Percentiles rank a stretch among this genome's conserved stretches.
These are phyloP conservation scores for Phytophthora fragariae DNA, from an alignment of 352 stramenopile genomes.

Conservation along the genomic window DNA sequence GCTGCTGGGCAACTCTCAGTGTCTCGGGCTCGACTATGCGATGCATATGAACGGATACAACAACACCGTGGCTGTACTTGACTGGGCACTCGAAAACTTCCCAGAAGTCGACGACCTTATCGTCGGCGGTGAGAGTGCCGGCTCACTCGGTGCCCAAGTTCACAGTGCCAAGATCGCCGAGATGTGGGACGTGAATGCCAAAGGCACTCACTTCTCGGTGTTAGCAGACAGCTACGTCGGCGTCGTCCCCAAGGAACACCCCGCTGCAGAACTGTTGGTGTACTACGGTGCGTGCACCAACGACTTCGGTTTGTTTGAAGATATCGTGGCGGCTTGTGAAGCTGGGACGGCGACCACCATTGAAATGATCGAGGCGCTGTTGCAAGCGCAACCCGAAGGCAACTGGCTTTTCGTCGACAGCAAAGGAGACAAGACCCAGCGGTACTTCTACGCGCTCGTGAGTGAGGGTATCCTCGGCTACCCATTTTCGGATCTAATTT, in stretches of 20 bases:
- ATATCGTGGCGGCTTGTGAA: constrained; percentile 54
- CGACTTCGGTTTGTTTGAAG: constrained; percentile 40
- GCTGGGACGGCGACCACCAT: constrained; percentile 39
- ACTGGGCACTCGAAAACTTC: constrained; percentile 71
- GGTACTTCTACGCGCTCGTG: constrained; percentile 68
- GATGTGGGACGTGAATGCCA: constrained; percentile 59
- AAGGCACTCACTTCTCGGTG: constrained; percentile 51
- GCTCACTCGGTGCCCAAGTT: constrained; percentile 58
- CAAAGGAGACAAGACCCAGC: constrained; percentile 64
- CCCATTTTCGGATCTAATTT: constrained; percentile 69
- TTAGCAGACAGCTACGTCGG: constrained; percentile 67
- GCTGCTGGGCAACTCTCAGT: constrained; percentile 46
- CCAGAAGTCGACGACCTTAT: constrained; percentile 60
- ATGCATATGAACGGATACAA: constrained; percentile 73
- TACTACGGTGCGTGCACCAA: constrained; percentile 46
- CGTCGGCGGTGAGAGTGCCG: constrained; percentile 58
- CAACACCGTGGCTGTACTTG: constrained; percentile 65
- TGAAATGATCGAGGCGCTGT: constrained; percentile 51
- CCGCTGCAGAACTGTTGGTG: constrained; percentile 48
- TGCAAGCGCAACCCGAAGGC: constrained; percentile 42
- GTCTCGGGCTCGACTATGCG: constrained; percentile 43
- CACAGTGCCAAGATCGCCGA: constrained; percentile 51
- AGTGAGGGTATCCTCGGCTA: constrained; percentile 58
- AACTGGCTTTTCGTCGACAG: constrained; percentile 75
- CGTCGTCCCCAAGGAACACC: constrained; percentile 47